Evolutionary conservation across 2,329 filamentous ascomycete species (phyloP).

Genomic region (Biscogniauxia marginata): DNA sequence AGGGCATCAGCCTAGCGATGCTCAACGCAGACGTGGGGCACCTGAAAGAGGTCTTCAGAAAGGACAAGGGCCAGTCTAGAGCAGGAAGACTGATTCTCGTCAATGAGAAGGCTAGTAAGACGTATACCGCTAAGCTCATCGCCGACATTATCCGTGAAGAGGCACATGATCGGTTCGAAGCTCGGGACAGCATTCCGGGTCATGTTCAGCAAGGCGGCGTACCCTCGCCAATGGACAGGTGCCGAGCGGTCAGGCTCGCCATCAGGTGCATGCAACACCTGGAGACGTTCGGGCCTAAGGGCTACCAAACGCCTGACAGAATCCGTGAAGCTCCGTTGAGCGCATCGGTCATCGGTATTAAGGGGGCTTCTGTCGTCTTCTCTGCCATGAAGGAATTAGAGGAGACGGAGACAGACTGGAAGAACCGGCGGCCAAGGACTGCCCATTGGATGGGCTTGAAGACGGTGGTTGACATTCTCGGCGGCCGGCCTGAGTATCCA

Average conservation of each 20-base stretch:
- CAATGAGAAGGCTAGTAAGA: constrained; percentile 89
- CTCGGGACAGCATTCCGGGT: constrained; percentile 84
- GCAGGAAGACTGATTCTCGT: constrained; percentile 94
- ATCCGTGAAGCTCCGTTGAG: constrained; percentile 74
- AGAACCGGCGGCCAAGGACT: constrained; percentile 76
- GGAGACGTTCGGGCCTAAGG: constrained; percentile 69
- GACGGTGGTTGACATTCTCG: constrained; percentile 79
- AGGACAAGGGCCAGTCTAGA: constrained; percentile 83
- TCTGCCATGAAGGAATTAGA: constrained; percentile 78
- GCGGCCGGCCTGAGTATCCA: constrained; percentile 62
- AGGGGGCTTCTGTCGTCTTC: constrained; percentile 87
- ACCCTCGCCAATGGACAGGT: constrained; percentile 93
- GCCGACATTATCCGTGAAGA: constrained; percentile 95
- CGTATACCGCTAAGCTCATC: constrained; percentile 90
- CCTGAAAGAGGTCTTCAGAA: constrained; percentile 78
- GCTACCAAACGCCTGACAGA: constrained; percentile 53
- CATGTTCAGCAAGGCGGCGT: constrained; percentile 94
- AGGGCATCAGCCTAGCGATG: constrained; percentile 93
- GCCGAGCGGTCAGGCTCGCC: constrained; percentile 84
- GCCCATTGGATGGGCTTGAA: constrained; percentile 86
- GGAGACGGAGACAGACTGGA: constrained; percentile 87
- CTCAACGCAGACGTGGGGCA: constrained; percentile 86
- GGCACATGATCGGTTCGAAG: constrained; percentile 87
- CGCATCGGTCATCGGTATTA: constrained; percentile 84
- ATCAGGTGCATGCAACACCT: constrained; percentile 94